Base-by-base conservation (phyloP, 2,329 filamentous ascomycete genomes). In the Aspergillus sp. region DNA sequence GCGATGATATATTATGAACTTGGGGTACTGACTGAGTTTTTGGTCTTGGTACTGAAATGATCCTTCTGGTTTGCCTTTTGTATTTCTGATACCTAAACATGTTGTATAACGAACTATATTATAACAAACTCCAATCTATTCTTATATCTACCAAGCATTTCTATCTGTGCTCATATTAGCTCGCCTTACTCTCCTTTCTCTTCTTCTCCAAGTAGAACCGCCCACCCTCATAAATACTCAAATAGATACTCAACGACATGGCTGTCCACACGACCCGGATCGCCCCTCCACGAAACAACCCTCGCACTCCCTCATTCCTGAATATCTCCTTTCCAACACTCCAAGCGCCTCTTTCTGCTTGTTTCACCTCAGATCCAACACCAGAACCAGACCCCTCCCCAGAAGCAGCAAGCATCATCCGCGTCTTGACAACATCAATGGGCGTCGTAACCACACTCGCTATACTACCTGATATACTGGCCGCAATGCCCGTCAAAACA, bases 391-490 rank as follows among this genome's bases (percentile, higher is more conserved):
- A 28, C 45, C 47, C 66, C 73, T 23, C 22, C 23, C 59, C 74
- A 15, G 80, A 82, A 1, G 87, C 87, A 31, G 84, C 83, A 28
- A 97, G 81, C 93, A 96, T 97, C 77, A 96, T 90, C 54, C 91
- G 81, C 66, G 93, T 96, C 81, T 97, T 96, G 25, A 97, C 85
- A 9, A 96, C 92, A 76, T 97, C 93, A 59, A 93, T 87, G 0
- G 93, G 93, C 54, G 93, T 96, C 1, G 93, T 97, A n/a, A 95
- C 75, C 9, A 91, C 84, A 0, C 93, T 91, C 0, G 92, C 89
- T 8, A 94, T 75, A 6, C 87, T 86, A 0, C 93, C 93, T 0
- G 92, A 91, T 17, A 84, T 75, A 2, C 89, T 91, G 0, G 92
- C 93, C 71, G 90, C 91, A 3, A 85, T 60, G 0, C 90, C 92